Base-by-base conservation (phyloP, 192 early-diverging fungal genomes). In the Coemansia javaensis region DNA sequence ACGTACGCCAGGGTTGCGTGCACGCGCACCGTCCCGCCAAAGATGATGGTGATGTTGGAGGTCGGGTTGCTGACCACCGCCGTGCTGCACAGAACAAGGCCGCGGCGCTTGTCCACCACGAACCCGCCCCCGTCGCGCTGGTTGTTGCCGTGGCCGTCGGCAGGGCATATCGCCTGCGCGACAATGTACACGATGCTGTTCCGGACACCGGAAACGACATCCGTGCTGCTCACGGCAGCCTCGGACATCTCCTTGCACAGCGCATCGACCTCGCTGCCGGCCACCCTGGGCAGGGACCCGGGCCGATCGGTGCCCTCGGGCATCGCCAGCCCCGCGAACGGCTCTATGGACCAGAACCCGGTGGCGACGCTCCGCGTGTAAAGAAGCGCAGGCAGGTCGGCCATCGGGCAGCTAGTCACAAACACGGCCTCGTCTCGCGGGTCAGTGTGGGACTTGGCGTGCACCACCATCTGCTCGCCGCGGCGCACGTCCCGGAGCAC, bases 1-100 rank as follows among this genome's bases (percentile, higher is more conserved):
- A 87, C 47, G 48, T 87, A 89, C 0, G 88, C 57, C n/a, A 92
- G 64, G 34, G 79, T 81, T 10, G 81, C 91, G 0, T 83, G 82
- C 31, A 91, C 79, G 30, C 87, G 84, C 23, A 93, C 79, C 15
- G 80, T 79, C 44, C 91, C 86, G 24, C 84, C 85, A 61, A 97
- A 90, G 0, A 90, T 92, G 27, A 94, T 65, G 47, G 79, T 77
- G 17, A 94, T 78, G 47, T 93, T 90, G 25, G 87, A 85, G 35
- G 90, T 71, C 17, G 77, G 77, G 50, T 87, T 84, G 0, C 82
- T 84, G 16, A 93, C 87, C 22, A 84, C 80, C 44, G 82, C 82
- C 4, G 89, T 77, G 43, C 85, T 82, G 59, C 86, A 86, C 25
- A 93, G 60, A 22, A 94, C 80, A 27, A 97, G 62, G 7, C 91